Evolutionary conservation across 2,329 filamentous ascomycete genomes (phyloP).

Genomic region (Nectriaceae sp.): DNA sequence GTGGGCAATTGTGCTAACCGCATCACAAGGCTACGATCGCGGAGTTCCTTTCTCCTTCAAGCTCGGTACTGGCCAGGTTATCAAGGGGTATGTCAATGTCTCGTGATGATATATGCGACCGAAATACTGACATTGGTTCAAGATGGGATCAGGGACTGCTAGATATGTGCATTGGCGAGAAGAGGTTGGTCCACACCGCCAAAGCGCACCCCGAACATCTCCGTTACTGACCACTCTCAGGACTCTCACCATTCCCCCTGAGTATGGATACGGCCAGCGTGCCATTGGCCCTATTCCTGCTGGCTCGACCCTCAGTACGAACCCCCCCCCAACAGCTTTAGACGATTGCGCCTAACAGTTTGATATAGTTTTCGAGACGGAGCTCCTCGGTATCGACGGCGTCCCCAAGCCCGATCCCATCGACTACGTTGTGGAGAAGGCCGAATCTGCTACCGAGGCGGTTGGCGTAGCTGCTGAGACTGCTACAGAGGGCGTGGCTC

Average conservation of each 20-base stretch:
- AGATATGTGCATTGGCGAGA: slow-evolving; percentile 96
- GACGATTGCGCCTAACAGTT: slow-evolving; percentile 17
- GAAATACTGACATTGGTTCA: slow-evolving; percentile 20
- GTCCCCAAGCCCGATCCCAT: slow-evolving; percentile 51
- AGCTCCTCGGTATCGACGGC: slow-evolving; percentile 81
- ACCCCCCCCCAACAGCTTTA: slow-evolving; percentile 13
- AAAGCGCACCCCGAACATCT: not conserved
- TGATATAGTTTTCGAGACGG: slow-evolving; percentile 79
- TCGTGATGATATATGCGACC: slow-evolving; percentile 8
- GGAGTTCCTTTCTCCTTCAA: slow-evolving; percentile 75
- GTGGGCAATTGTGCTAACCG: not conserved
- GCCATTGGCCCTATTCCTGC: slow-evolving; percentile 81
- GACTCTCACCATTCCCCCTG: slow-evolving; percentile 86
- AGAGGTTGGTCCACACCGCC: slow-evolving; percentile 53
- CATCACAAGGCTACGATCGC: slow-evolving; percentile 66
- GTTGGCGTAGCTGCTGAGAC: slow-evolving; percentile 20
- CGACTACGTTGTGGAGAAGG: slow-evolving; percentile 28
- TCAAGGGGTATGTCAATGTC: slow-evolving; percentile 68
- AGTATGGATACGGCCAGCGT: slow-evolving; percentile 77
- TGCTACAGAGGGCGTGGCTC: slow-evolving; percentile 8
- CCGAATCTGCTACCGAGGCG: slow-evolving; percentile 25
- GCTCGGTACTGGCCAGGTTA: slow-evolving; percentile 80
- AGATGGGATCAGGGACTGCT: slow-evolving; percentile 89
- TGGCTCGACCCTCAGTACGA: slow-evolving; percentile 72
- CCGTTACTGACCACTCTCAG: slow-evolving; percentile 37